Evolutionary conservation across 2,329 filamentous ascomycete species (phyloP).

Genomic region (Periconia macrospinosa): DNA sequence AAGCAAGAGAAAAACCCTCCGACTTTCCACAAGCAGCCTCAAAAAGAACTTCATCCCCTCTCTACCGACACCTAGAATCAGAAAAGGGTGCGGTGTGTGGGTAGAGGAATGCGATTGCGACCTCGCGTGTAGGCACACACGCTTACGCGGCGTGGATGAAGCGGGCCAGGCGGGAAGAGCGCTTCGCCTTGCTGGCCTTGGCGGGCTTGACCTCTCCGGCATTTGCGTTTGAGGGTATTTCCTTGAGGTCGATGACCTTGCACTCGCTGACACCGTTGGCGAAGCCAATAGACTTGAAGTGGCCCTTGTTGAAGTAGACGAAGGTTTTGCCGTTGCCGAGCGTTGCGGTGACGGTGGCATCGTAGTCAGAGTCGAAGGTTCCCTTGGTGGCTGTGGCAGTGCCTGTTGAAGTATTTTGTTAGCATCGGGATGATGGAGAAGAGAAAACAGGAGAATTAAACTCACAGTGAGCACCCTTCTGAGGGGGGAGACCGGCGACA

Average conservation of each 20-base stretch:
- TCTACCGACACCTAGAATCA: no score
- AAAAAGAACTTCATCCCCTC: no score
- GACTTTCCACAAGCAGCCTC: no score
- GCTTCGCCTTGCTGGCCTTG: not conserved
- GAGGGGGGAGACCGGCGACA: not conserved
- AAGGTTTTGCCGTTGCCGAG: constrained; percentile 1
- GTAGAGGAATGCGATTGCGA: no score
- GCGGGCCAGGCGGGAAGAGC: not conserved
- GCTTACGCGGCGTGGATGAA: not conserved
- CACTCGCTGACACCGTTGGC: not conserved
- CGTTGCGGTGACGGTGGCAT: not conserved
- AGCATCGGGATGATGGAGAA: not conserved
- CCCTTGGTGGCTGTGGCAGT: constrained; percentile 2
- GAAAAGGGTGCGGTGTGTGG: no score
- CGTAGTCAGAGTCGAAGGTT: constrained; percentile 1
- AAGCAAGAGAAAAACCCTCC: no score
- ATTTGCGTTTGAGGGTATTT: not conserved
- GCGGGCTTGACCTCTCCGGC: not conserved
- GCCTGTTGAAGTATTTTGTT: not conserved
- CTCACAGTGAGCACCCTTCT: constrained; percentile 1
- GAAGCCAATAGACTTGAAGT: constrained; percentile 1
- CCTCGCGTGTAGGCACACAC: no score
- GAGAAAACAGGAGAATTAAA: not conserved
- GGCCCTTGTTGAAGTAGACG: not conserved
- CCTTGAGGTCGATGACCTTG: not conserved